Evolutionary conservation across 2,329 filamentous ascomycete genomes (phyloP).

Genomic region (Talaromyces funiculosus): DNA sequence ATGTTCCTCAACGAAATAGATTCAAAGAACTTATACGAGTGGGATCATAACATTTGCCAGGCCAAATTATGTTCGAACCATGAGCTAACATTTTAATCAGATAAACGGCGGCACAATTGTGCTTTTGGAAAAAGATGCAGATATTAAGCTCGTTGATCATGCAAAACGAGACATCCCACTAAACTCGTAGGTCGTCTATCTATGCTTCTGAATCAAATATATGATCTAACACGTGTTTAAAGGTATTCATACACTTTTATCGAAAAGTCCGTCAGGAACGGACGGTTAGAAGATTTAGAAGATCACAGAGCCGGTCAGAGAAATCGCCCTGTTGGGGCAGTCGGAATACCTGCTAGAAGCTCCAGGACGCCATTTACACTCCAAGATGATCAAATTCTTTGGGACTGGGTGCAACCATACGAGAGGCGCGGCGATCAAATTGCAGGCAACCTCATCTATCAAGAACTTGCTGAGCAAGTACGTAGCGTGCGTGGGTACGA

Average conservation of each 20-base stretch:
- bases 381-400: conserved; percentile 42
- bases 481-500: neutral
- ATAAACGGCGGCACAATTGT: conserved; percentile 53
- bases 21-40: conserved; percentile 47
- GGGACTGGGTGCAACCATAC: conserved; percentile 39
- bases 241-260: conserved; percentile 56
- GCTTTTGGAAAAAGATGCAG: conserved; percentile 49
- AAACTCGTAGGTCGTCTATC: conserved; percentile 37
- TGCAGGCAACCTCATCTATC: conserved; percentile 42
- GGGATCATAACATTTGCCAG: conserved; percentile 2
- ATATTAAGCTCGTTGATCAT: conserved; percentile 57
- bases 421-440: conserved; percentile 27
- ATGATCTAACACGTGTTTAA: neutral
- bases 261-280: conserved; percentile 48
- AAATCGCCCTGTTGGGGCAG: conserved; percentile 43
- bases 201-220: neutral
- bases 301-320: conserved; percentile 44
- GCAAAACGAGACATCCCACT: conserved; percentile 44
- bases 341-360: conserved; percentile 29
- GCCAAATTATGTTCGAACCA: neutral
- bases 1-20: conserved; percentile 46
- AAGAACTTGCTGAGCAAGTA: conserved; percentile 38
- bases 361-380: conserved; percentile 33
- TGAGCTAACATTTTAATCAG: conserved; percentile 21
- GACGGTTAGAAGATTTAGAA: conserved; percentile 45